Evolutionary conservation across 75 land plant genomes (phyloP), one percentile per base, ranked within the genome.

Genomic region (Cupressus sempervirens): DNA sequence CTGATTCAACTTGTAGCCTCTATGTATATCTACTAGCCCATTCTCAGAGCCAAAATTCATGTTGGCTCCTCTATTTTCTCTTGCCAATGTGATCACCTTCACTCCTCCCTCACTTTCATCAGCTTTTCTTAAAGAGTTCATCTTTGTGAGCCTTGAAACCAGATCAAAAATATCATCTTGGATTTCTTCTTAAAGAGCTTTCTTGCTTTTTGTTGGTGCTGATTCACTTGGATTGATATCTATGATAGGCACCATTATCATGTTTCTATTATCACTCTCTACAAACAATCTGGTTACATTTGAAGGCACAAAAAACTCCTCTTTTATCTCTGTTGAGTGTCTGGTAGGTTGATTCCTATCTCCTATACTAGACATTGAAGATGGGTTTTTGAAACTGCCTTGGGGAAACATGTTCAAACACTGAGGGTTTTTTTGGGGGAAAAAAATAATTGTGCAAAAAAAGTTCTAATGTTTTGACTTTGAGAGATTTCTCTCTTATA

Each of bases 51-150:
- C 53, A 48, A 90, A 38, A 5, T 84, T 80, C 89, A 89, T 87
- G 52, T 76, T 75, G 38, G 93, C 92, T 81, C 93, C 93, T 82
- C 65, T 88, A 76, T 91, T 92, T 46, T 91, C 92, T 36, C 93
- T 92, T 34, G 88, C 82, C 72, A 91, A 76, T 35, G 92, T 92
- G 35, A 89, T 90, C 38, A 92, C 43, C 54, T 56, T 88, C 53
- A 72, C 79, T 10, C 73, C 35, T 20, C 35, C 68, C 40, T 72
- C 74, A 23, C 10, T 0, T 36, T 32, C 10, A 30, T 72, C 74
- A 72, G 32, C 35, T 13, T 72, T 30, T 32, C 74, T 72, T 12
- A 32, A 15, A 12, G 35, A 30, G 13, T 72, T 72, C 74, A 72
- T 35, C 35, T 72, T 13, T 29, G 35, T 11, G 12, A 72, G 36